Evolutionary conservation across 768 basidiomycete genomes (phyloP), one percentile per base, ranked within the genome.

Genomic region (Hebeloma cylindrosporum): DNA sequence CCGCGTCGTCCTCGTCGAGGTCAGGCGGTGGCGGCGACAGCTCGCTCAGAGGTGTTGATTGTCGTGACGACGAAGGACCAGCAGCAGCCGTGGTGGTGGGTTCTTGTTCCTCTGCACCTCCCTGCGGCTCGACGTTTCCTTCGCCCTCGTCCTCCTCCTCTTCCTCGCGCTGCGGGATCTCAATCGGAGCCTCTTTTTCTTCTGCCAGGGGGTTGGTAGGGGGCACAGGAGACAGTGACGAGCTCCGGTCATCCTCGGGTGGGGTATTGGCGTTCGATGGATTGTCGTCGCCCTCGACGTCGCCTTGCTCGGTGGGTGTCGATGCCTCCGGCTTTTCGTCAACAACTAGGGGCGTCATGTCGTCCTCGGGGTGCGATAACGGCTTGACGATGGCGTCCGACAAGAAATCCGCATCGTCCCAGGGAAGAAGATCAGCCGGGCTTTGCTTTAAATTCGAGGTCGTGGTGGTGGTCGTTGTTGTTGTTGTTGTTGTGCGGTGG

Each of bases 41-140:
- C 50, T 88, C 86, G 52, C 83, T 88, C 59, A 90, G 78, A 3
- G 87, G 87, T 0, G 86, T 87, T 16, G 83, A 83, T 46, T 72
- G 73, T 22, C 80, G 70, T 43, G 83, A 85, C 10, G 42, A 21
- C 13, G 38, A n/a, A 13, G 9, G 23, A 14, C 21, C 18, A 21
- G 23, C 6, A 6, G 22, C 28, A 25, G 26, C 17, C 6, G 31
- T 25, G 14, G 40, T 29, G 2, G 30, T 22, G 16, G 34, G 5
- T 8, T 3, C n/a, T n/a, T 2, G 7, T 11, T 14, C 20, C 7
- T 9, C 17, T 23, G 47, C 9, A 32, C 26, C 25, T 37, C 6
- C 14, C 4, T 11, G 41, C 33, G 22, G 51, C 37, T 37, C 32
- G 45, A 44, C 25, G 37, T 47, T 9, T 25, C 20, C 28, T 32